Conservation (phyloP, 2,329 filamentous ascomycete species). For the Lasiodiplodia sp. region DNA sequence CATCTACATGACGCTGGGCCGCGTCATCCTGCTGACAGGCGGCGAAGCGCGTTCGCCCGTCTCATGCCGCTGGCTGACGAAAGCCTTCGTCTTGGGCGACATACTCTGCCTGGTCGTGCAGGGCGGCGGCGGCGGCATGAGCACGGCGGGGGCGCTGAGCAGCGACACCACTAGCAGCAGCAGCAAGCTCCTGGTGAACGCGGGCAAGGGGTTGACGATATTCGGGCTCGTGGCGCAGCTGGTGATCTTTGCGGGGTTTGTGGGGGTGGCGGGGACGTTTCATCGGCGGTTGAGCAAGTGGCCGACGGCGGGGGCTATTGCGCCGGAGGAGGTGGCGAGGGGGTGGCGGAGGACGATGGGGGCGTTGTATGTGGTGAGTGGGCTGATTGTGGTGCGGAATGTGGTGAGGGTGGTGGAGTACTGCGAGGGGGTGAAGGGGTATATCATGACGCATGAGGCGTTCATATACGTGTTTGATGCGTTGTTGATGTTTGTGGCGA, state of each 20-base stretch:
- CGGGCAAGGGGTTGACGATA: constrained; percentile 47
- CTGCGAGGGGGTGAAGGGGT: constrained; percentile 52
- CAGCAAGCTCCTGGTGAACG: background rate
- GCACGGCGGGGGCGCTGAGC: constrained; percentile 23
- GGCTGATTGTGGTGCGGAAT: constrained; percentile 58
- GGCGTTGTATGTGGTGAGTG: constrained; percentile 52
- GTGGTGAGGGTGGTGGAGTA: constrained; percentile 60
- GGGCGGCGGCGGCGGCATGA: constrained; percentile 35
- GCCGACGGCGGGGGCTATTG: constrained; percentile 31
- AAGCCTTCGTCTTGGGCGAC: constrained; percentile 52
- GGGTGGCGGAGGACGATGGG: constrained; percentile 45
- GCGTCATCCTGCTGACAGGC: constrained; percentile 45
- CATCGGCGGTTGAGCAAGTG: constrained; percentile 33
- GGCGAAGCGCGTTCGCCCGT: constrained; percentile 47
- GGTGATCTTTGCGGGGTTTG: constrained; percentile 59
- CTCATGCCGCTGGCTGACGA: constrained; percentile 45
- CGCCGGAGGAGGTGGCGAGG: background rate
- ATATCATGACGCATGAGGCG: constrained; percentile 53
- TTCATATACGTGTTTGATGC: constrained; percentile 59
- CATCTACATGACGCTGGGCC: constrained; percentile 54
- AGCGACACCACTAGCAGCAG: constrained; percentile 29
- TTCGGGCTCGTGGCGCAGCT: constrained; percentile 59
- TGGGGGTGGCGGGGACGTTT: constrained; percentile 42
- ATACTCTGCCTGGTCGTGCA: constrained; percentile 52
- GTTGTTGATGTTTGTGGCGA: constrained; percentile 51